A percentile compares a stretch with the other conserved stretches of the same genome.
phyloP scores from a whole-genome alignment of 306 rosid genomes.

The Citrullus colocynthis region DNA sequence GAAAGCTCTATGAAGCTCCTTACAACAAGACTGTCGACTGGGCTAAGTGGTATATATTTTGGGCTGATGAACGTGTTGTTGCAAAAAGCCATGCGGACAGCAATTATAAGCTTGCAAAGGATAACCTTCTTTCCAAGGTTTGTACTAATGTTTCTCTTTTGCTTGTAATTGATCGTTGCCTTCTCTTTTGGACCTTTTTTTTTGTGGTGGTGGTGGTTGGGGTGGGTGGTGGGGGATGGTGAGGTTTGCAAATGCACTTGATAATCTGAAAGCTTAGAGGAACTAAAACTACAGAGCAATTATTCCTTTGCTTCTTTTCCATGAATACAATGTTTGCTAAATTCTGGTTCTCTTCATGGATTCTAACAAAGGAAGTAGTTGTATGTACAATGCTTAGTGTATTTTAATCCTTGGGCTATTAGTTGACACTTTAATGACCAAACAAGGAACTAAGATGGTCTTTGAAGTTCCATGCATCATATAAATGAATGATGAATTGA shows the following conservation, averaged over 20 bases:
- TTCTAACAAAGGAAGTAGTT: not conserved
- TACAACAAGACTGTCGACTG: constrained; percentile 94
- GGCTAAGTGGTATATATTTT: constrained; percentile 91
- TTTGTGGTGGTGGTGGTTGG: too few relatives aligned
- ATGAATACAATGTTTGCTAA: not conserved
- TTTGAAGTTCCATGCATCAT: not conserved
- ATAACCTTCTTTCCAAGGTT: constrained; percentile 78
- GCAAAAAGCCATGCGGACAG: constrained; percentile 81
- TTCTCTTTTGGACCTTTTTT: not conserved
- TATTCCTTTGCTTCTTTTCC: not conserved
- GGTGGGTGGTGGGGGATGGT: not conserved
- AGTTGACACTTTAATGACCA: not conserved
- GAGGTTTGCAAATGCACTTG: not conserved
- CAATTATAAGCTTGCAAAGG: constrained; percentile 92
- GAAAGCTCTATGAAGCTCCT: constrained; percentile 82
- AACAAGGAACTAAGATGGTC: not conserved
- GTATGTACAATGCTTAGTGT: not conserved
- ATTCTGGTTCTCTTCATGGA: not conserved
- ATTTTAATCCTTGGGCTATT: not conserved
- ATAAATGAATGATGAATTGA: not conserved
- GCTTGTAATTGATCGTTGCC: not conserved
- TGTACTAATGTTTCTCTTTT: constrained; percentile 4
- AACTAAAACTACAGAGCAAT: not conserved
- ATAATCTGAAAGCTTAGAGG: not conserved
- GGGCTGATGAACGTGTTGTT: constrained; percentile 98